Evolutionary conservation across 2,329 filamentous ascomycete genomes (phyloP), one percentile per base, ranked within the genome.

Genomic region (Sporothrix curviconia): DNA sequence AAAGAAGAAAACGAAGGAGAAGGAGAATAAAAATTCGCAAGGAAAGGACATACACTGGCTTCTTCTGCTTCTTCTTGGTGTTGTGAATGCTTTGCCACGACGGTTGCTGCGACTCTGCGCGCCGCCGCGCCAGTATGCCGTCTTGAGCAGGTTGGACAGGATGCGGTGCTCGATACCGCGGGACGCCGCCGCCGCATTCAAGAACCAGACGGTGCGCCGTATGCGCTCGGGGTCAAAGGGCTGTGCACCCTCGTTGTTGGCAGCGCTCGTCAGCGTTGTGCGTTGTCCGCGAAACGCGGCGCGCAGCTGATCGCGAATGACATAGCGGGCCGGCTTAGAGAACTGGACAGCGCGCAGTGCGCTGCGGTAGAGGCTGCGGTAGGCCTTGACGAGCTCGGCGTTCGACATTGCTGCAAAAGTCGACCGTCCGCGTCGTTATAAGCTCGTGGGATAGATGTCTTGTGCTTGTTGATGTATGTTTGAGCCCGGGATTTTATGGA

Each of bases 121-220:
- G 64, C 51, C 65, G 58, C 57, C 62, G 59, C 60, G 68, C 62
- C 75, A 71, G 62, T 72, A 75, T 61, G 69, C 67, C 59, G 81
- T 79, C 63, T 76, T 36, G 67, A 89, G 65, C 49, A 92, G 68
- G 62, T 87, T 91, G 71, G 84, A 87, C 57, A 92, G 66, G 8
- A 94, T 79, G 57, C 72, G 78, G 68, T 92, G 87, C 74, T 92
- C 89, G 32, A 90, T 64, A 0, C 87, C 89, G 56, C 71, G 80
- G 64, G 82, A 77, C 60, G 71, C 75, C 1, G 81, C 78, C 4
- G 89, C 89, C 40, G 82, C 80, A 32, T 82, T 72, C 1, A 92
- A 72, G 66, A 94, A 92, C 68, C 83, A 82, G 4, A 89, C 66
- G 0, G 89, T 94, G 60, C 84, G 82, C 61, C 78, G 72, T 53